Base-by-base conservation (phyloP, 805 yeast species). In the Komagataella mondaviorum region DNA sequence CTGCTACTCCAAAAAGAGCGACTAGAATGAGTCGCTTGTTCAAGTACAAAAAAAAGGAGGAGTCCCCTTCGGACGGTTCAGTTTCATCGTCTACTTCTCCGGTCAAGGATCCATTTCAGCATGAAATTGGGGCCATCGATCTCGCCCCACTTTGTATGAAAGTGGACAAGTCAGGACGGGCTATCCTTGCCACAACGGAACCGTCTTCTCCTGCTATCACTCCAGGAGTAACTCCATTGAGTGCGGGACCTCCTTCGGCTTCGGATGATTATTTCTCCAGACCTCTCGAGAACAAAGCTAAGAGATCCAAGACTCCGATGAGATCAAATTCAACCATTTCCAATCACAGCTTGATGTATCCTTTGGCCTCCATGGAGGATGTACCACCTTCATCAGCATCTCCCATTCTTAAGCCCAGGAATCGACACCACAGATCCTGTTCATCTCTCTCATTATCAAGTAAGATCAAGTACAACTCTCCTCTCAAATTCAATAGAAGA, bases 1-100 rank as follows among this genome's bases (percentile, higher is more conserved):
- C 30, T 14, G 22, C 39, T 24, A 17, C 45, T 12, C 46, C 14
- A 43, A 50, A 47, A 46, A 46, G 24, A 23, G 39, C 47, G 46
- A 46, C 47, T 20, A 18, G 49, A n/a, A 46, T 50, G 22, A 22
- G 47, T 14, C 30, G 49, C 12, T 23, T 50, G 16, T 50, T 50
- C 47, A 47, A 49, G 6, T 43, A 36, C 22, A 22, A 43, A 14
- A 50, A 30, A 39, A 39, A 39, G 47, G 24, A 50, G 20, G 52
- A 45, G 14, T 16, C 24, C 12, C 46, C 23, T 3, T 45, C 43
- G 23, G 50, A 48, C 12, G 20, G 8, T 8, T 30, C 39, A 12
- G 39, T 30, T 6, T 30, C 39, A 30, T 30, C 39, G 10, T 30
- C 39, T 14, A 30, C 39, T 6, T 30, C 39, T 8, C 39, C 39